Base-by-base conservation (phyloP, 2,329 filamentous ascomycete species). In the Pyrenophora seminiperda region DNA sequence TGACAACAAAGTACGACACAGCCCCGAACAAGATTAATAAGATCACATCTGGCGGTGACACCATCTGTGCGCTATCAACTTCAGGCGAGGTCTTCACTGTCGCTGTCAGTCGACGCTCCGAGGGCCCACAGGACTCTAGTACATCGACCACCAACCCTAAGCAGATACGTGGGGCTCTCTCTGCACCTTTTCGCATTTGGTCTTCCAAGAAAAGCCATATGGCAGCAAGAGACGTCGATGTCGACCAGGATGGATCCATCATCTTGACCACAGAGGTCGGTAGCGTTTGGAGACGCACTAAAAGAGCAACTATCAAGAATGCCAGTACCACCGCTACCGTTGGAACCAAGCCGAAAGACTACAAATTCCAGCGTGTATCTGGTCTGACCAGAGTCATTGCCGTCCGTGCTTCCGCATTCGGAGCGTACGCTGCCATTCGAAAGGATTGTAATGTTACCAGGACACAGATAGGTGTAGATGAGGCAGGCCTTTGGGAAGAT, bases 181-280 rank as follows among this genome's bases (percentile, higher is more conserved):
- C 90, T 0, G 75, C 79, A 30, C 90, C 93, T 0, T 84, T 90
- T 54, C 87, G 90, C 50, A 86, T 97, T 19, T 99, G 94, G 94
- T 90, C 88, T 22, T 86, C 92, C 2, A 87, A 88, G 61, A 97
- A 95, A 68, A 88, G 90, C 50, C 83, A 85, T 48, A 87, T 88
- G 85, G 91, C 91, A 3, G 92, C 90, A 22, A 83, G 84, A 44
- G 96, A 96, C 51, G 90, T 96, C 2, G 89, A 86, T 54, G 87
- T 97, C 3, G 91, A 92, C 30, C 91, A 96, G 68, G 89, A 97
- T 71, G 94, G 92, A 2, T 96, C 92, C 0, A 90, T 99, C 58
- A 95, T 99, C 47, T 85, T 99, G 55, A 93, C 91, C 58, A 99
- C 94, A 0, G 83, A 91, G 52, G 93, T 91, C 33, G 94, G 94